Base-by-base conservation (phyloP, 192 early-diverging fungal species). In the Backusella morwellensis region DNA sequence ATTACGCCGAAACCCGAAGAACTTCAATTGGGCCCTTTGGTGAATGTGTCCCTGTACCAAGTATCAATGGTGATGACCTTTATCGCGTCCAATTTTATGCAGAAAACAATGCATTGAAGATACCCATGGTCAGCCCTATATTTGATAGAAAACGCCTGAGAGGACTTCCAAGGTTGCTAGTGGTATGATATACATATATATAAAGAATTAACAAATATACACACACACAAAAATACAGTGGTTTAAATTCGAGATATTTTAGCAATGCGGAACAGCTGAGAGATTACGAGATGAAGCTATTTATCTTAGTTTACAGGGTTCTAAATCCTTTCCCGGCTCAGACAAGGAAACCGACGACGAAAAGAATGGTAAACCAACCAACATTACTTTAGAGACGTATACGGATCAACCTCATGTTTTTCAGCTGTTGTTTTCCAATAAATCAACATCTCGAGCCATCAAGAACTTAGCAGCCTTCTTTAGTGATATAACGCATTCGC, bases 351-450 rank as follows among this genome's bases (percentile, higher is more conserved):
- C 9, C 9, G 11, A 54, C 35, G 23, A 38, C 4, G 42, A 44
- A n/a, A 42, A 14, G 6, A 5, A n/a, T 35, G 9, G 19, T 0
- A 3, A 35, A 19, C 70, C 75, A 9, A 85, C 81, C 17, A 47
- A 75, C 1, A 70, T 86, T n/a, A 83, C 76, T 11, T 35, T 89
- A 23, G 82, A 83, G 26, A 12, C 87, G 40, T 89, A 85, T 56
- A 81, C 84, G 35, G 88, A 87, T 66, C 84, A 85, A 76, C 86
- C 86, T 23, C 88, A 89, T 66, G 86, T 87, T 7, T 89, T 87
- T 41, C 82, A 88, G 21, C 56, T 82, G 8, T 68, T 82, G 5
- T 44, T 78, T 3, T 54, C 68, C 26, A 75, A 74, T 32, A 75
- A 75, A 41, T 44, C 69, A 15, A 52, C 68, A 12, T 41, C 40